Percentiles rank a stretch among this genome's conserved stretches.
These are phyloP conservation scores for Oryza officinalis DNA, from an alignment of 176 grass and related monocot species.

Conservation along the genomic window DNA sequence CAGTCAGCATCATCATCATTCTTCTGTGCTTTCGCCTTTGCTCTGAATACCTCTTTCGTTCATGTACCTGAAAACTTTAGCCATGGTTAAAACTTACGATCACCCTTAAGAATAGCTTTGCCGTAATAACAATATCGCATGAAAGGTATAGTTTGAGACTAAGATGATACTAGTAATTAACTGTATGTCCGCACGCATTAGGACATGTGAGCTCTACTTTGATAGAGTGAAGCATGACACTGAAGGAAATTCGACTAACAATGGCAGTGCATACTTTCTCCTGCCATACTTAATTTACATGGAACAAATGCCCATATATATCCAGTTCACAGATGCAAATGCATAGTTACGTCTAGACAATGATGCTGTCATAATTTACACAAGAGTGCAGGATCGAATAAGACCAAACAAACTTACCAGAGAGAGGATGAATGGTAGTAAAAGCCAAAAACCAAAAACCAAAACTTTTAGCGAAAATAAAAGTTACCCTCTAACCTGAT, in stretches of 20 bases:
- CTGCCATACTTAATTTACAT: background rate
- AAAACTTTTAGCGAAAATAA: too few species aligned
- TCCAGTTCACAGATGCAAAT: background rate
- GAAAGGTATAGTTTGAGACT: background rate
- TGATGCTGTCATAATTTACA: background rate
- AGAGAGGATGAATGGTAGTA: too few species aligned
- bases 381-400: too few species aligned
- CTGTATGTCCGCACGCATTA: too few species aligned
- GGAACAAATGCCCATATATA: background rate
- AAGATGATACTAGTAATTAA: too few species aligned
- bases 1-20: background rate
- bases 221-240: too few species aligned
- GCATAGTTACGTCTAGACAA: background rate
- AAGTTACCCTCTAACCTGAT: too few species aligned
- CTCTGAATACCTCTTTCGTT: background rate
- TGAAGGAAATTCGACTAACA: background rate
- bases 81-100: background rate
- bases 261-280: background rate
- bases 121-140: background rate
- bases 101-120: background rate
- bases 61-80: background rate
- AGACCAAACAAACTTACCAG: too few species aligned
- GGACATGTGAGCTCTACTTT: too few species aligned
- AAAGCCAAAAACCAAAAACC: too few species aligned
- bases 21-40: background rate